Conservation (phyloP, 2,329 filamentous ascomycete genomes). For the Aspergillus brunneoviolaceus region DNA sequence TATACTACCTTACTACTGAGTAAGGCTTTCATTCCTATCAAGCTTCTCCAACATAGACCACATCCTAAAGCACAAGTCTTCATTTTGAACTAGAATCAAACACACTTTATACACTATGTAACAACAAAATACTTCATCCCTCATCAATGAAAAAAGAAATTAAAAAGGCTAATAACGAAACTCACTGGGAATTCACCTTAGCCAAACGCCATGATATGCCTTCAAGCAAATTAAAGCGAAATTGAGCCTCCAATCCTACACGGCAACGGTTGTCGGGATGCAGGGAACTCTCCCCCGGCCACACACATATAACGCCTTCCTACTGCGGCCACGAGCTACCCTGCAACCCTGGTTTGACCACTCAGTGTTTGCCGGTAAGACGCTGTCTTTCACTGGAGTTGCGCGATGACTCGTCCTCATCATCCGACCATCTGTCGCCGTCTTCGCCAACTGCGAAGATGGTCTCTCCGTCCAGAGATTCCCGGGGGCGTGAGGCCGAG, state of each 20-base stretch:
- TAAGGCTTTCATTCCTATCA: too few species aligned
- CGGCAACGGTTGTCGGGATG: background rate
- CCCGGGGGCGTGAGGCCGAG: constrained; percentile 52
- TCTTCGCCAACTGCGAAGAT: constrained; percentile 92
- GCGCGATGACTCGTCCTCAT: constrained; percentile 56
- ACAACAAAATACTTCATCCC: constrained; percentile 9
- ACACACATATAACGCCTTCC: background rate
- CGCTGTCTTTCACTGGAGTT: constrained; percentile 53
- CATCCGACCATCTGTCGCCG: constrained; percentile 78
- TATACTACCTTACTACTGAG: too few species aligned
- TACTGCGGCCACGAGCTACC: background rate
- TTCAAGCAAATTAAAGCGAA: constrained; percentile 16
- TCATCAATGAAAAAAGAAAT: constrained; percentile 7
- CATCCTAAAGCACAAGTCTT: constrained; percentile 1
- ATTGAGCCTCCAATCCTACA: constrained; percentile 15
- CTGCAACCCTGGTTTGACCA: background rate
- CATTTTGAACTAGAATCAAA: background rate
- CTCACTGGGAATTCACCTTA: constrained; percentile 10
- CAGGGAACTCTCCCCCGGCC: background rate
- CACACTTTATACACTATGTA: constrained; percentile 7
- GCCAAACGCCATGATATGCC: constrained; percentile 25
- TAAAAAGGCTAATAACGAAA: constrained; percentile 4
- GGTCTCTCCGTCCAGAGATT: constrained; percentile 81
- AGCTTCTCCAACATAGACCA: background rate
- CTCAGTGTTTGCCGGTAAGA: constrained; percentile 48